Conservation (phyloP, 164 flowering plant species). For the Chimonanthus praecox region DNA sequence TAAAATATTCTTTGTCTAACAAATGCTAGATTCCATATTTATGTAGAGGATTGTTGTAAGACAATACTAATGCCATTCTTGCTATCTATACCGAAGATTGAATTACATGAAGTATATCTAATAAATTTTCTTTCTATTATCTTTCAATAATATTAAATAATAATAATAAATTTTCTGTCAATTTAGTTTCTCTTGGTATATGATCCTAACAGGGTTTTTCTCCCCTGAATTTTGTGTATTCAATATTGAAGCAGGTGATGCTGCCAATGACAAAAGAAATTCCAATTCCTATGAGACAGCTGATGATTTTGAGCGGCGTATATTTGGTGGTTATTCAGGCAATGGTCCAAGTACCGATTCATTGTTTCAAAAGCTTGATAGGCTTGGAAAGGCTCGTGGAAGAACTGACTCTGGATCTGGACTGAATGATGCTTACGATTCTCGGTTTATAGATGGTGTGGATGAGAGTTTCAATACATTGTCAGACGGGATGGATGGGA, state of each 20-base stretch:
- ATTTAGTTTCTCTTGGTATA: slow-evolving; percentile 2
- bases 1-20: too few relatives aligned
- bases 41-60: too few relatives aligned
- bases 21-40: too few relatives aligned
- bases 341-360: slow-evolving; percentile 25
- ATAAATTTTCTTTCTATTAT: too few relatives aligned
- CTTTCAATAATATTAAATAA: too few relatives aligned
- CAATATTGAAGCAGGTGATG: slow-evolving; percentile 26
- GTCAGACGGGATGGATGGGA: slow-evolving; percentile 69
- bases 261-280: slow-evolving; percentile 13
- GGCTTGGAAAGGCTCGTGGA: slow-evolving; percentile 30
- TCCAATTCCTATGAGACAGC: slow-evolving; percentile 35
- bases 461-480: slow-evolving; percentile 46
- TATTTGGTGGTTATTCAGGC: slow-evolving; percentile 41
- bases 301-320: slow-evolving; percentile 58
- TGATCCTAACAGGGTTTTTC: not conserved
- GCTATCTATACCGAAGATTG: too few relatives aligned
- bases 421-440: slow-evolving; percentile 9
- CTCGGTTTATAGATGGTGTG: slow-evolving; percentile 23
- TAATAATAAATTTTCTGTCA: not conserved
- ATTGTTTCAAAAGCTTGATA: slow-evolving; percentile 48
- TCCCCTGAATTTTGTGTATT: not conserved
- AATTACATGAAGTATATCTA: too few relatives aligned
- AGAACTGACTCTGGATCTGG: slow-evolving; percentile 20
- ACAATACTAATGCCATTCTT: too few relatives aligned